phyloP scores from a whole-genome alignment of 352 stramenopile genomes.

The Phytophthora constricta region DNA sequence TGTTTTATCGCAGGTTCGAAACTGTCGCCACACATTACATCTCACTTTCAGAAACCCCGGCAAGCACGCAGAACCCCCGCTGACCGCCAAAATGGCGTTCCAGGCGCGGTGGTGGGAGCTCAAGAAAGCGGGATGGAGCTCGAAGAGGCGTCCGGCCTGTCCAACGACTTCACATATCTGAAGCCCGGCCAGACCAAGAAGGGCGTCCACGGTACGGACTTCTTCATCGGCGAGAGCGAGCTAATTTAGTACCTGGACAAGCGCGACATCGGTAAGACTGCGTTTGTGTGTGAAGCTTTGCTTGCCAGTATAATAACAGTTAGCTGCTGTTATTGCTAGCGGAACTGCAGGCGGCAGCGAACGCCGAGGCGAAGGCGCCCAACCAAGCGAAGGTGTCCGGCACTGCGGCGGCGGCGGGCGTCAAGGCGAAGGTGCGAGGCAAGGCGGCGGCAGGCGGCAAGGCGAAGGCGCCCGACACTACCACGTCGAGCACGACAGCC shows the following conservation, averaged over 20 bases:
- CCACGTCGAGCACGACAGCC: background rate
- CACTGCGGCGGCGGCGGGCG: too few species aligned
- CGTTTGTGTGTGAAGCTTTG: background rate
- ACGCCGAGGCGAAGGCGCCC: background rate
- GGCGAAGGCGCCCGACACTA: background rate
- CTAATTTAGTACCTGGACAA: conserved; percentile 8
- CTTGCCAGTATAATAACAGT: background rate
- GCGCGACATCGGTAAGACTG: background rate
- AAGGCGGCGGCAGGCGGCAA: too few species aligned
- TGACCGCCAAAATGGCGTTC: background rate
- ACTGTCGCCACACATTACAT: conserved; percentile 8
- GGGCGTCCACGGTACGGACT: background rate
- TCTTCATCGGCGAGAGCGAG: conserved; percentile 3
- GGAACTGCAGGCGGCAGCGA: background rate
- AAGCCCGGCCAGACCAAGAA: conserved; percentile 9
- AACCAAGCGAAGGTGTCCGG: too few species aligned
- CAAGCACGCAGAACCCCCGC: background rate
- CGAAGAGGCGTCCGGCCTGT: background rate
- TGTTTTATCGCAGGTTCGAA: background rate
- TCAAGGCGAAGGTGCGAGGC: too few species aligned
- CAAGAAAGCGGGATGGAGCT: background rate
- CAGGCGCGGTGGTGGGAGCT: conserved; percentile 11
- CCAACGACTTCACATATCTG: conserved; percentile 4
- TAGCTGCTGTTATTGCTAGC: background rate
- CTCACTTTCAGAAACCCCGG: conserved; percentile 6